Conservation (phyloP, 2,329 filamentous ascomycete genomes). For the Alternaria gaisen region DNA sequence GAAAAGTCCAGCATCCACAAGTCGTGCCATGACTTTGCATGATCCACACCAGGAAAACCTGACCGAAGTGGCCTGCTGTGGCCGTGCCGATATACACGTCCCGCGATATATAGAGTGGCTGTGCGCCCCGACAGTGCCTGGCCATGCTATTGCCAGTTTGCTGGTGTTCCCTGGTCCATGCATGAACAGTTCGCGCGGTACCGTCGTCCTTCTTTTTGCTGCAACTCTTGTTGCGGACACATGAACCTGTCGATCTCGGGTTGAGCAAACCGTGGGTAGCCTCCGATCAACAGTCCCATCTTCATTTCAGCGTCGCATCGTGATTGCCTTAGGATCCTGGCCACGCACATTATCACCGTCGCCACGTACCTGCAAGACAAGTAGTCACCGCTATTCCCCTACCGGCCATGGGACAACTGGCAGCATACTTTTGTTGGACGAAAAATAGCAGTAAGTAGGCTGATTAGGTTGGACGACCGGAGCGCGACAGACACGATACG, state of each 20-base stretch:
- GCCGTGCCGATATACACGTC: slow-evolving; percentile 14
- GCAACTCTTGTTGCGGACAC: slow-evolving; percentile 4
- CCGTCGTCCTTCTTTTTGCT: neutral
- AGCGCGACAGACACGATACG: slow-evolving; percentile 5
- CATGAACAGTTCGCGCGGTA: slow-evolving; percentile 7
- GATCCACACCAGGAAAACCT: slow-evolving; percentile 15
- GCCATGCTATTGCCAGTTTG: neutral
- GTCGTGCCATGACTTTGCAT: slow-evolving; percentile 14
- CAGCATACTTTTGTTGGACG: neutral
- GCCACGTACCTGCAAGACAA: slow-evolving; percentile 16
- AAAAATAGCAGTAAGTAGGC: neutral
- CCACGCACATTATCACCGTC: slow-evolving; percentile 1
- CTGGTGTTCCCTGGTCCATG: neutral
- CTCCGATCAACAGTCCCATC: slow-evolving; percentile 5
- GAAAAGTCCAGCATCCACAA: slow-evolving; percentile 10
- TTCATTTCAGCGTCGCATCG: neutral
- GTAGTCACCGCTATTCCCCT: slow-evolving; percentile 7
- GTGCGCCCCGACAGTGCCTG: slow-evolving; percentile 1
- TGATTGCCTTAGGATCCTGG: neutral
- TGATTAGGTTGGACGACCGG: neutral
- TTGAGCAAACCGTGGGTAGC: neutral
- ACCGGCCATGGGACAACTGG: neutral
- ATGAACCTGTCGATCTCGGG: slow-evolving; percentile 1
- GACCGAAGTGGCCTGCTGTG: neutral
- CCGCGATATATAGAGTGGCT: neutral